These are phyloP conservation scores for Ganoderma resinaceum DNA, from an alignment of 1,284 basidiomycete species.

Conservation along the genomic window DNA sequence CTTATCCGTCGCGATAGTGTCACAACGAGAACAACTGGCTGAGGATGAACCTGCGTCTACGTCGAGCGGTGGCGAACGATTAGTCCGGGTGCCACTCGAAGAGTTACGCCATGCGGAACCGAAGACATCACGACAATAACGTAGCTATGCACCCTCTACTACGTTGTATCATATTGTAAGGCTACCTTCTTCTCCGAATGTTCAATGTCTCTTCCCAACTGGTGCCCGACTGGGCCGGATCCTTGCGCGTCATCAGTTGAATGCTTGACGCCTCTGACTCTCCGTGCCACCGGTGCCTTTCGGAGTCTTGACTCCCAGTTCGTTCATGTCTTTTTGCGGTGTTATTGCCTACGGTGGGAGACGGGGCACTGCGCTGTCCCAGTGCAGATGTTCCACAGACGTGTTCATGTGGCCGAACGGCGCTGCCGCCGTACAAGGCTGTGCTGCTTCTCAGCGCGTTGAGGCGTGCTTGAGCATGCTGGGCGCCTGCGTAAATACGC, in stretches of 20 bases:
- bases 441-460: neutral
- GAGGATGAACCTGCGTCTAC: conserved; percentile 35
- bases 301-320: neutral
- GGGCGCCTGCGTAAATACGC: neutral
- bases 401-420: neutral
- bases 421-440: neutral
- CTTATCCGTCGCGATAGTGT: conserved; percentile 43
- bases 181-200: neutral
- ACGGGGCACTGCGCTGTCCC: conserved; percentile 29
- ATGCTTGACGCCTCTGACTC: neutral
- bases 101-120: conserved; percentile 49
- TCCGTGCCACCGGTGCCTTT: neutral
- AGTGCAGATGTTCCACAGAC: conserved; percentile 29
- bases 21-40: conserved; percentile 45
- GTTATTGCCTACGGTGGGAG: neutral
- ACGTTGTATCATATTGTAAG: neutral
- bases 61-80: conserved; percentile 42
- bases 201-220: neutral
- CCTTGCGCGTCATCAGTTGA: neutral
- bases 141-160: neutral
- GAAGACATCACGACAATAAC: conserved; percentile 14
- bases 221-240: neutral
- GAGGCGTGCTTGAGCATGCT: neutral
- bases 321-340: neutral
- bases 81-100: conserved; percentile 72